Base-by-base conservation (phyloP, 2,329 filamentous ascomycete species). In the Fusarium sp. region DNA sequence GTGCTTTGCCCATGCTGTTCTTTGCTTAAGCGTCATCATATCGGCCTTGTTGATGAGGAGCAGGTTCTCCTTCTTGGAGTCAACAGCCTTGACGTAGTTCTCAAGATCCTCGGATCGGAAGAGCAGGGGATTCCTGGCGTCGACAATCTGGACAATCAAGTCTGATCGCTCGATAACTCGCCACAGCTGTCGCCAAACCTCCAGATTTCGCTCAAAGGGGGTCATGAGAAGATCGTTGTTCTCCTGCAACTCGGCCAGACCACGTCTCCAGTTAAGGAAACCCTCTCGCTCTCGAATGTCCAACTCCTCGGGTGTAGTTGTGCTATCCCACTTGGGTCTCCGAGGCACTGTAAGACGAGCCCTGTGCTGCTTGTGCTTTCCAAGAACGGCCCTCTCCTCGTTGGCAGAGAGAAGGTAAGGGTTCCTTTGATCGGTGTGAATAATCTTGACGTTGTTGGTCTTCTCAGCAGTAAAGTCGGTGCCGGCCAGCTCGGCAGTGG, bases 401-500 rank as follows among this genome's bases (percentile, higher is more conserved):
- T 91, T 89, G 0, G 93, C 91, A 1, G 94, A 96, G 20, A 99
- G 87, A 6, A 99, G 87, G 78, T 96, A 99, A 0, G 96, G 96
- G 82, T 99, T 99, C 85, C 93, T 94, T 85, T 98, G 95, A 82
- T 98, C 95, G 75, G 92, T 92, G 82, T 99, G 96, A 77, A 99
- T 98, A 81, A 99, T 98, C 87, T 98, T 98, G 84, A 98, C 93
- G 80, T 97, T 98, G 85, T 96, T 98, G 90, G 97, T 93, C 89
- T 98, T 98, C 87, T 98, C 95, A 31, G 96, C 97, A 1, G 96
- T 98, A 83, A 99, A 99, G 82, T 99, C 96, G 75, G 96, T 99
- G 74, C 95, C 96, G n/a, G 96, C 96, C 77, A 99, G 87, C 85
- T 98, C 95, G 72, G 96, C 97, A 2, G 96, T 99, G 66, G 93